Conservation (phyloP, 768 basidiomycete species). For the Boletus subcaerulescens region DNA sequence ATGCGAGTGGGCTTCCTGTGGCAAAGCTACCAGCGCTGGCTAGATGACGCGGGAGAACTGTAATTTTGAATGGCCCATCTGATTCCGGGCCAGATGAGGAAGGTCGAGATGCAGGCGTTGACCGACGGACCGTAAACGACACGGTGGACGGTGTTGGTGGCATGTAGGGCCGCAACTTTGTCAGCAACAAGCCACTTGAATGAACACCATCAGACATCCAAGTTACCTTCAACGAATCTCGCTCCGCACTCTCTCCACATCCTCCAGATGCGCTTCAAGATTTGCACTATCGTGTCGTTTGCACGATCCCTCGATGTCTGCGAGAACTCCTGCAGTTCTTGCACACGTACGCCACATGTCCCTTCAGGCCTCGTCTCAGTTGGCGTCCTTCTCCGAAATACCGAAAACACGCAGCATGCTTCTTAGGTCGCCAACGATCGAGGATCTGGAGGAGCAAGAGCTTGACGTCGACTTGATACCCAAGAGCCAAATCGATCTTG, state of each 20-base stretch:
- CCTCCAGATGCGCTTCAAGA: not conserved
- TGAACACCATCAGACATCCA: too few species aligned
- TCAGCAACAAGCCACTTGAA: not conserved
- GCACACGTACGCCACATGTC: conserved; percentile 2
- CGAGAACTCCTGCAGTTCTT: not conserved
- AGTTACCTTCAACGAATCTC: not conserved
- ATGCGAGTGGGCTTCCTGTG: conserved; percentile 55
- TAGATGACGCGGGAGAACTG: conserved; percentile 58
- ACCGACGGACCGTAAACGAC: conserved; percentile 84
- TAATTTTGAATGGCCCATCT: conserved; percentile 54
- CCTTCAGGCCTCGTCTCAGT: conserved; percentile 6
- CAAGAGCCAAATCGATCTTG: conserved; percentile 49
- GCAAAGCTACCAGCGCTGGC: conserved; percentile 37
- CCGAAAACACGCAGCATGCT: conserved; percentile 46
- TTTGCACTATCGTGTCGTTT: too few species aligned
- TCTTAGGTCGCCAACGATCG: conserved; percentile 47
- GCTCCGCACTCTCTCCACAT: not conserved
- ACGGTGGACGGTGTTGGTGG: conserved; percentile 39
- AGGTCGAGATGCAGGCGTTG: conserved; percentile 63
- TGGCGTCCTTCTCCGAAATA: conserved; percentile 39
- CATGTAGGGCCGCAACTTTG: conserved; percentile 14
- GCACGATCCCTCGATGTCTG: not conserved
- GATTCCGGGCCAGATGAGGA: conserved; percentile 64
- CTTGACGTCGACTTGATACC: conserved; percentile 60
- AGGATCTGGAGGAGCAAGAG: conserved; percentile 58